Conservation (phyloP, 2,329 filamentous ascomycete genomes). For the Coleophoma cylindrospora region DNA sequence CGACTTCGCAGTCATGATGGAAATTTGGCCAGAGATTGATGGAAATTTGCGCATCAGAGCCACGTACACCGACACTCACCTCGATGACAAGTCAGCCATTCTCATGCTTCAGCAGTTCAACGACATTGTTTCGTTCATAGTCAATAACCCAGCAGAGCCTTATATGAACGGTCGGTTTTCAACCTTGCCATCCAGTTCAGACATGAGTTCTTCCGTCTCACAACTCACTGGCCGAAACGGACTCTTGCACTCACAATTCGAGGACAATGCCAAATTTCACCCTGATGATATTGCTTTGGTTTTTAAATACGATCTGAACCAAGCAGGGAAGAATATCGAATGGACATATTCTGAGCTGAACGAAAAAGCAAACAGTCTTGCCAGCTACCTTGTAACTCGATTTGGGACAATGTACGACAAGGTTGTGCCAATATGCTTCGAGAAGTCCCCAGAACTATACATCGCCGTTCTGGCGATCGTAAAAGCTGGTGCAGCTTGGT, state of each 20-base stretch:
- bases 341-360: conserved; percentile 74
- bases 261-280: conserved; percentile 18
- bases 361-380: conserved; percentile 64
- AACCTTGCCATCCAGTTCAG: not conserved
- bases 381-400: conserved; percentile 48
- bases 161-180: conserved; percentile 11
- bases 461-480: conserved; percentile 15
- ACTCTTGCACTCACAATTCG: conserved; percentile 24
- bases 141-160: conserved; percentile 15
- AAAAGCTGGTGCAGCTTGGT: conserved; percentile 18
- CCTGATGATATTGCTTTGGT: conserved; percentile 24
- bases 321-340: conserved; percentile 7
- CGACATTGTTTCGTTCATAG: conserved; percentile 20
- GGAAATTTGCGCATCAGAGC: conserved; percentile 23
- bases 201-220: not conserved
- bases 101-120: conserved; percentile 24
- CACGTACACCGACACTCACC: conserved; percentile 19
- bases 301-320: conserved; percentile 16
- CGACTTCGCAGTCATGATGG: conserved; percentile 27
- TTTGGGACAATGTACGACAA: conserved; percentile 44
- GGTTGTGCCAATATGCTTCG: conserved; percentile 21
- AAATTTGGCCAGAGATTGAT: conserved; percentile 21
- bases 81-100: conserved; percentile 18
- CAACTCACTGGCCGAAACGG: not conserved
- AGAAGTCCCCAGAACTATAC: conserved; percentile 14